phyloP scores from a whole-genome alignment of 306 rosid genomes.

The Abrus precatorius region DNA sequence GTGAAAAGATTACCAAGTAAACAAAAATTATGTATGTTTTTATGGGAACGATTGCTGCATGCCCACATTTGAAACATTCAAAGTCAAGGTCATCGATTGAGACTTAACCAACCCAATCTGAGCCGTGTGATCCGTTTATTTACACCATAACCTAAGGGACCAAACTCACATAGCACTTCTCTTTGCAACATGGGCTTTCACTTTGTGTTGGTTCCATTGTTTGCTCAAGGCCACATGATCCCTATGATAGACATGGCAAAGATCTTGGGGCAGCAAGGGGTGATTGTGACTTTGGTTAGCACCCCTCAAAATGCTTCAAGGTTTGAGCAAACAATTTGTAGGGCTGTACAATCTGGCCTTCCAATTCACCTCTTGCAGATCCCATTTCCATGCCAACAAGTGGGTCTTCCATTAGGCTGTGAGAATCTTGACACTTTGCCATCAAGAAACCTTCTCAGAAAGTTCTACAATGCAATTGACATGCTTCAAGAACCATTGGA shows the following conservation, averaged over 20 bases:
- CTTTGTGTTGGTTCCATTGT: conserved; percentile 76
- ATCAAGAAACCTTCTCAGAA: conserved; percentile 61
- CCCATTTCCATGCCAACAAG: conserved; percentile 72
- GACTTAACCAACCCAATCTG: conserved; percentile 13
- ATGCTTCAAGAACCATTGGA: conserved; percentile 78
- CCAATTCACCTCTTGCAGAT: conserved; percentile 58
- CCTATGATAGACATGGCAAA: conserved; percentile 91
- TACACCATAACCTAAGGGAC: not conserved
- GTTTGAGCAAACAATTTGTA: conserved; percentile 53
- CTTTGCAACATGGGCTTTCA: conserved; percentile 54
- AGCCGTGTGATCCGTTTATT: not conserved
- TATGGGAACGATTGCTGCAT: not conserved
- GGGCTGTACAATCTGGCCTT: conserved; percentile 56
- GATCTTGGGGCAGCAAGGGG: conserved; percentile 63
- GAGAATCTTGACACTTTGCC: conserved; percentile 82
- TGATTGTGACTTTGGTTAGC: conserved; percentile 67
- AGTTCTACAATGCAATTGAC: conserved; percentile 68
- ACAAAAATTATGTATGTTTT: not conserved
- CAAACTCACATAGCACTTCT: not conserved
- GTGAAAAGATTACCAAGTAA: not conserved
- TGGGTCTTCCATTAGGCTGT: conserved; percentile 72
- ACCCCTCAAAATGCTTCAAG: conserved; percentile 79
- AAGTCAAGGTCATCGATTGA: conserved; percentile 44
- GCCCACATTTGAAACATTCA: conserved; percentile 13
- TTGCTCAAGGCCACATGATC: conserved; percentile 97